These are phyloP conservation scores for Apiotrichum mycotoxinovorans DNA, from an alignment of 1,284 basidiomycete species.

Conservation along the genomic window DNA sequence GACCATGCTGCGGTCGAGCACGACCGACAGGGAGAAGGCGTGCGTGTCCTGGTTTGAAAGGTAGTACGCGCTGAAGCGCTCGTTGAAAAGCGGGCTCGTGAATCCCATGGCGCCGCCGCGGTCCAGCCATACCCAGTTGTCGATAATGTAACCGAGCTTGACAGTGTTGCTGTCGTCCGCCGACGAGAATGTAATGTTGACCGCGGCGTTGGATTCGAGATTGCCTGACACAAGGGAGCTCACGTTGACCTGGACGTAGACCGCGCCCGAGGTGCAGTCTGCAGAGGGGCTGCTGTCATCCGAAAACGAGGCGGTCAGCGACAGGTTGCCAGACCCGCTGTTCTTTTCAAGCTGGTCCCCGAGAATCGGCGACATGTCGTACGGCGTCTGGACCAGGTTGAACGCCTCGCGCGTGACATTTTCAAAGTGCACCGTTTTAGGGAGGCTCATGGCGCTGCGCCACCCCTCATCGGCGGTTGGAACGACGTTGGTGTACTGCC, in stretches of 20 bases:
- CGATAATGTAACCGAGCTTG: not conserved
- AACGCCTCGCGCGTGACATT: slow-evolving; percentile 40
- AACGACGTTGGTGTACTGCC: slow-evolving; percentile 49
- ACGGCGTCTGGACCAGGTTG: slow-evolving; percentile 28
- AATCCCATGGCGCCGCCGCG: slow-evolving; percentile 19
- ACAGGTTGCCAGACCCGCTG: not conserved
- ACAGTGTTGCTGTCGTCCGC: not conserved
- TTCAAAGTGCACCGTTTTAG: slow-evolving; percentile 34
- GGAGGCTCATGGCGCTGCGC: slow-evolving; percentile 44
- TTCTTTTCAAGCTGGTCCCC: no score
- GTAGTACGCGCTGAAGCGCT: slow-evolving; percentile 12
- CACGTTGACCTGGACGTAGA: no score
- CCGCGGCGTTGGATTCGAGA: slow-evolving; percentile 5
- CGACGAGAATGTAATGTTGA: not conserved
- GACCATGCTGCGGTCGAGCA: slow-evolving; percentile 39
- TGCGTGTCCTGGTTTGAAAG: not conserved
- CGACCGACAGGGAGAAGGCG: slow-evolving; percentile 18
- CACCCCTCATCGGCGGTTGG: slow-evolving; percentile 46
- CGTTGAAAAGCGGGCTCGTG: slow-evolving; percentile 41
- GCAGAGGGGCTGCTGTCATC: not conserved
- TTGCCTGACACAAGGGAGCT: not conserved
- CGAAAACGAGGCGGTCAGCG: not conserved
- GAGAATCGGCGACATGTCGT: no score
- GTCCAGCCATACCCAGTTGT: slow-evolving; percentile 38
- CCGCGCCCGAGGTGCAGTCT: no score